Conservation (phyloP, 345 rosid genomes). For the Abelmoschus esculentus region DNA sequence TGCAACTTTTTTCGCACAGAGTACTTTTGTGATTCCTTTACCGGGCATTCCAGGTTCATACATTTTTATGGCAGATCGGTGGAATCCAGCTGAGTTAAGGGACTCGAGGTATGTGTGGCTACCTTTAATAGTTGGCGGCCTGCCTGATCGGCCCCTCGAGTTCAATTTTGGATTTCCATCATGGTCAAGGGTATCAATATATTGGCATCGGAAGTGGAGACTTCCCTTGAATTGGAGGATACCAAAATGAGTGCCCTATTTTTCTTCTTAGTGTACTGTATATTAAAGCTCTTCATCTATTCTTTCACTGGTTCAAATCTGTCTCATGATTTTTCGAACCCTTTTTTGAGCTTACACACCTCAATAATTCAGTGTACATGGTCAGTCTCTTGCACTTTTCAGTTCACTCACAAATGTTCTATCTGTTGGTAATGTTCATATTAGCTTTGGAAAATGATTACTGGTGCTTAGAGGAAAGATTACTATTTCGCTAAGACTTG, state of each 20-base stretch:
- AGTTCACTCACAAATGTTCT: neutral
- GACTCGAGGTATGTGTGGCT: conserved; percentile 88
- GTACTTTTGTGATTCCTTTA: conserved; percentile 77
- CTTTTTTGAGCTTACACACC: neutral
- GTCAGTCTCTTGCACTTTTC: neutral
- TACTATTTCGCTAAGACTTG: neutral
- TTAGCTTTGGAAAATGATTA: neutral
- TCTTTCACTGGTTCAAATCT: conserved; percentile 14
- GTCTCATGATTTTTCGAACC: neutral
- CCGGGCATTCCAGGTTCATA: conserved; percentile 57
- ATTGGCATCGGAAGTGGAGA: conserved; percentile 90
- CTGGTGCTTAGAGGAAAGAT: neutral
- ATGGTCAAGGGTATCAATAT: conserved; percentile 88
- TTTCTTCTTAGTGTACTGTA: conserved; percentile 12
- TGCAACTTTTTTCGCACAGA: conserved; percentile 77
- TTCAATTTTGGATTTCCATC: conserved; percentile 63
- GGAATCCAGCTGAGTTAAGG: conserved; percentile 85
- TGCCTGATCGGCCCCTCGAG: conserved; percentile 69
- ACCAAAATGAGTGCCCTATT: conserved; percentile 15
- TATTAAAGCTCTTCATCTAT: conserved; percentile 1
- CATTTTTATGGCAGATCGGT: conserved; percentile 92
- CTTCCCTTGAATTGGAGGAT: conserved; percentile 46
- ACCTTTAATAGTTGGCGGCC: conserved; percentile 68
- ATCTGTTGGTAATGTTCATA: neutral
- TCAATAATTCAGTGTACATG: neutral